Evolutionary conservation across 1,139 yeast genomes (phyloP).

Genomic region (Taphrina wiesneri): DNA sequence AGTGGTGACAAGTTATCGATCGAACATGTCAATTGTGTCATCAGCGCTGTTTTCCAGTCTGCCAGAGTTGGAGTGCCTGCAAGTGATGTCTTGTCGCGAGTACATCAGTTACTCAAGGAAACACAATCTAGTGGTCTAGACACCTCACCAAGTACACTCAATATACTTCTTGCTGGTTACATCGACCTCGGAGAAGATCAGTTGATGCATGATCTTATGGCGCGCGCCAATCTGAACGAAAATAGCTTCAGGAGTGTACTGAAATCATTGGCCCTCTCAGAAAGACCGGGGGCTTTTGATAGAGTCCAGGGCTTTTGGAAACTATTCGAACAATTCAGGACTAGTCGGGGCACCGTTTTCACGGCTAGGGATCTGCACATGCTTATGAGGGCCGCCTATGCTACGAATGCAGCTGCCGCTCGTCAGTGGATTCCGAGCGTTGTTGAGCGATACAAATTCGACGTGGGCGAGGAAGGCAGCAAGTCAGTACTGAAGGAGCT

Average conservation of each 20-base stretch:
- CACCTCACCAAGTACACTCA: constrained; percentile 12
- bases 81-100: constrained; percentile 4
- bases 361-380: constrained; percentile 10
- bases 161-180: constrained; percentile 27
- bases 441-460: neutral
- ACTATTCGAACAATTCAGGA: neutral
- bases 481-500: neutral
- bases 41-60: constrained; percentile 6
- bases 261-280: neutral
- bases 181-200: constrained; percentile 8
- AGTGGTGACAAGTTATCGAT: constrained; percentile 5
- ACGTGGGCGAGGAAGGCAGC: neutral
- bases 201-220: constrained; percentile 15
- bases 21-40: constrained; percentile 17
- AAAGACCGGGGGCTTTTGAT: neutral
- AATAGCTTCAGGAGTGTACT: constrained; percentile 18
- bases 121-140: neutral
- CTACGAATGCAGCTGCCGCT: neutral
- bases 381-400: constrained; percentile 17
- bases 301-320: constrained; percentile 1
- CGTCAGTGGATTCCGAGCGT: neutral
- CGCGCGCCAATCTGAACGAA: neutral
- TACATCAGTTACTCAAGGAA: neutral
- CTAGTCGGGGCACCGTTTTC: neutral
- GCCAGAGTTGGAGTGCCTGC: neutral